Conservation (phyloP, 495 filamentous ascomycete species). For the Tuber brumale region DNA sequence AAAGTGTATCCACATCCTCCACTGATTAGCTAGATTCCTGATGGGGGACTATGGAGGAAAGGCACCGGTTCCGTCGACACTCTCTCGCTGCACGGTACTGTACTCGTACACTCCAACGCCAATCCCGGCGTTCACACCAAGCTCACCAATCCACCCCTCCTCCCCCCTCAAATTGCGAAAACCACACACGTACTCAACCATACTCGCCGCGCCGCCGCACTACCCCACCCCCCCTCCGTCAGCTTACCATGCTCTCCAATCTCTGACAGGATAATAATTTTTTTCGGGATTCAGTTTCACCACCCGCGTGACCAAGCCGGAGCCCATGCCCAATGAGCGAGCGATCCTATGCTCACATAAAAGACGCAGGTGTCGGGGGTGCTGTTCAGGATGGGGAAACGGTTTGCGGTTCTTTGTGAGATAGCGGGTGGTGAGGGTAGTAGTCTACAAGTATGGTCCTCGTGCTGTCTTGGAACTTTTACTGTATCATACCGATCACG, state of each 20-base stretch:
- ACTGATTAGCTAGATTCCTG: background rate
- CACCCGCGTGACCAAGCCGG: no score
- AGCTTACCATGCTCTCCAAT: slow-evolving; percentile 48
- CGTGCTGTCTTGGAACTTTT: background rate
- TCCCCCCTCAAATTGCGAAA: slow-evolving; percentile 45
- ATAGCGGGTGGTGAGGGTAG: background rate
- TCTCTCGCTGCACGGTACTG: slow-evolving; percentile 19
- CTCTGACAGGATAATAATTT: slow-evolving; percentile 48
- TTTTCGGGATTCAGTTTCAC: slow-evolving; percentile 47
- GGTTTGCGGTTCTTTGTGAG: background rate
- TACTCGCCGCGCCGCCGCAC: slow-evolving; percentile 43
- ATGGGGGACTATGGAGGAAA: background rate
- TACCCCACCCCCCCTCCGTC: slow-evolving; percentile 44
- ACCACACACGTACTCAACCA: slow-evolving; percentile 47
- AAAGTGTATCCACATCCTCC: slow-evolving; percentile 42
- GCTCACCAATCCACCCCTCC: slow-evolving; percentile 45
- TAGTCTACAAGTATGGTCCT: background rate
- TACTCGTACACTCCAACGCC: slow-evolving; percentile 42
- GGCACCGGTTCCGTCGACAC: slow-evolving; percentile 41
- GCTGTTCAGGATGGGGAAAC: background rate
- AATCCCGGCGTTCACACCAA: slow-evolving; percentile 46
- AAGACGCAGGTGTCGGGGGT: no score
- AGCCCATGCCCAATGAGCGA: slow-evolving; percentile 23
- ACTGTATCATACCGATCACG: background rate
- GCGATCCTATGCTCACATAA: no score